A percentile compares a stretch with the other conserved stretches of the same genome.
Conservation (phyloP, 208 protist genomes). For the Acanthamoeba healyi region DNA sequence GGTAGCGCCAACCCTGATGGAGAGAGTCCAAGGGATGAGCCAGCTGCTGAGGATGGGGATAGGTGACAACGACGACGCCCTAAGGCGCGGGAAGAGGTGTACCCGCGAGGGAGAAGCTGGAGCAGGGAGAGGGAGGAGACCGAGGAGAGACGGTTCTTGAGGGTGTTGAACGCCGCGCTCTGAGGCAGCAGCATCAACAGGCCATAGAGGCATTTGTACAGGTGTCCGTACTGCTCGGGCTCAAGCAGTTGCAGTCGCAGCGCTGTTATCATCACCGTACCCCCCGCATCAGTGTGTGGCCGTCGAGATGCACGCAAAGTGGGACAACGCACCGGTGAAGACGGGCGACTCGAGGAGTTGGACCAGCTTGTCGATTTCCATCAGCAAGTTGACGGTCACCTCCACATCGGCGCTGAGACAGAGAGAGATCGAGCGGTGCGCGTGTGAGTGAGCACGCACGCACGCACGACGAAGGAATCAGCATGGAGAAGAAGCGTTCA, state of each 20-base stretch:
- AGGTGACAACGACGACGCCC: background rate
- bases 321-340: slow-evolving; percentile 91
- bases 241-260: slow-evolving; percentile 95
- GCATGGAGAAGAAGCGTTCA: background rate
- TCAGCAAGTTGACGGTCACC: slow-evolving; percentile 93
- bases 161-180: slow-evolving; percentile 92
- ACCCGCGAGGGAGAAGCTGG: background rate
- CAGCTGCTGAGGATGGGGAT: background rate
- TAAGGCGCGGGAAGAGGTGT: background rate
- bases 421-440: background rate
- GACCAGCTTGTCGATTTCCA: slow-evolving; percentile 97
- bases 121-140: slow-evolving; percentile 75
- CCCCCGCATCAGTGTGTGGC: no score
- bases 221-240: slow-evolving; percentile 89
- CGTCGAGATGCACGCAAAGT: background rate
- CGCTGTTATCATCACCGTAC: slow-evolving; percentile 75
- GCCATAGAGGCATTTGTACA: slow-evolving; percentile 96
- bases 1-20: background rate
- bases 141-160: slow-evolving; percentile 83
- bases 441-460: background rate
- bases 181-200: slow-evolving; percentile 98
- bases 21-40: background rate
- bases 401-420: slow-evolving; percentile 90
- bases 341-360: slow-evolving; percentile 96
- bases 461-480: background rate